These are phyloP conservation scores for Tetrahymena borealis DNA, from an alignment of 73 alveolate species.

Conservation along the genomic window DNA sequence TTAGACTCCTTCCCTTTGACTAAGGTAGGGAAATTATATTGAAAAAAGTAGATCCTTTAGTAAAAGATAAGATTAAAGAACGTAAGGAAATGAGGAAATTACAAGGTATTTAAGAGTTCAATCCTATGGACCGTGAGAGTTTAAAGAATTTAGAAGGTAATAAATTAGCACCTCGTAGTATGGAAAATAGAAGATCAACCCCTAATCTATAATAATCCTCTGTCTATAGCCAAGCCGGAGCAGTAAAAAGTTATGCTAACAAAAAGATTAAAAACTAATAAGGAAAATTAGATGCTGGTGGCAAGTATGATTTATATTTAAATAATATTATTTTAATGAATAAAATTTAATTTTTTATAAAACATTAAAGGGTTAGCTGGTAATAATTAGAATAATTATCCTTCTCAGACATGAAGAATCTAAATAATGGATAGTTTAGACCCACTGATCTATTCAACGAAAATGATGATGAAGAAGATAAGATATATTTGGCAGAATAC, in stretches of 20 bases:
- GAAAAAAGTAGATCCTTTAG: background rate
- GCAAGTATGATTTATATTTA: background rate
- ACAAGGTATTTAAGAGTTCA: background rate
- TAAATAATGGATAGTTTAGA: background rate
- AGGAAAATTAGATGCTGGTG: constrained; percentile 1
- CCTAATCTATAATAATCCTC: background rate
- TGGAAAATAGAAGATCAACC: background rate
- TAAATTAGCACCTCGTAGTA: background rate
- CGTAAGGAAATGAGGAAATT: background rate
- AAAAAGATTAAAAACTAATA: background rate
- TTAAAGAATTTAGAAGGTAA: background rate
- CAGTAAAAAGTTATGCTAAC: background rate
- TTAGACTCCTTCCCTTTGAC: background rate
- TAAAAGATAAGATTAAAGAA: background rate
- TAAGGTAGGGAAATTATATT: background rate
- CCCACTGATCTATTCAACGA: background rate
- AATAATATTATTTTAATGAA: background rate
- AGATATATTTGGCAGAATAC: background rate
- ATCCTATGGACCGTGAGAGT: background rate
- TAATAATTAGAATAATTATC: background rate
- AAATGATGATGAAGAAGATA: background rate
- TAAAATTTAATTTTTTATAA: background rate
- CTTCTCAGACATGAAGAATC: background rate
- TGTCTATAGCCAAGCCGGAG: background rate
- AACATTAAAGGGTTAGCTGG: background rate